Base-by-base conservation (phyloP, 2,329 filamentous ascomycete genomes). In the Sporothrix globosa region DNA sequence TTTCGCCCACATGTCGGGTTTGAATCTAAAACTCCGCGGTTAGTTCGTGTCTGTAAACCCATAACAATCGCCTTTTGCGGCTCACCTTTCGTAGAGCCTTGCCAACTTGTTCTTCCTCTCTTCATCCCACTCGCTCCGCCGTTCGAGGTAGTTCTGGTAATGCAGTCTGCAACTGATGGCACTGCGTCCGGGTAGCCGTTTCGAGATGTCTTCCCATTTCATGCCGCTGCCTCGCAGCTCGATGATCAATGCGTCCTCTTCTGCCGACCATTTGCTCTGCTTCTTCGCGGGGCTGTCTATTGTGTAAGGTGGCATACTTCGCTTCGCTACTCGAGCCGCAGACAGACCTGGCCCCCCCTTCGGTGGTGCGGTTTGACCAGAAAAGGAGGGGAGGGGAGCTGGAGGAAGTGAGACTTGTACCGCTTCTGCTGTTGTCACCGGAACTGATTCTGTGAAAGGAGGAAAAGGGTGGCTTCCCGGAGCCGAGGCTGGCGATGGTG, bases 121-220 rank as follows among this genome's bases (percentile, higher is more conserved):
- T 77, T 98, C 96, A 77, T 97, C 93, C 94, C 95, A 98, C 78
- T 97, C 93, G 76, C 92, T 93, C 70, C 93, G 87, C 77, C 93
- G 88, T 80, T 99, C 96, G 68, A 97, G 87, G 79, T 98, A 98
- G 79, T 99, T 99, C 77, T 98, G 95, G 80, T 97, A 98, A 78
- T 97, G 93, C 67, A 98, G 85, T 56, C 95, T 90, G 80, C 95
- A 98, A 76, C 93, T 97, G 77, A 97, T 97, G 70, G 93, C 91
- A 80, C 93, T 97, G 75, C 96, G 88, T 73, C 95, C 95, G 2
- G 93, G 94, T 66, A 98, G 83, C 69, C 91, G 88, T 82, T 95
- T 96, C 73, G 93, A 96, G 76, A 98, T 97, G 80, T 98, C 95
- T 78, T 98, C 95, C 96, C 95, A 98, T 79, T 98, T 98, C 93